Evolutionary conservation across 2,329 filamentous ascomycete species (phyloP).

Genomic region (Pseudogymnoascus sp.): DNA sequence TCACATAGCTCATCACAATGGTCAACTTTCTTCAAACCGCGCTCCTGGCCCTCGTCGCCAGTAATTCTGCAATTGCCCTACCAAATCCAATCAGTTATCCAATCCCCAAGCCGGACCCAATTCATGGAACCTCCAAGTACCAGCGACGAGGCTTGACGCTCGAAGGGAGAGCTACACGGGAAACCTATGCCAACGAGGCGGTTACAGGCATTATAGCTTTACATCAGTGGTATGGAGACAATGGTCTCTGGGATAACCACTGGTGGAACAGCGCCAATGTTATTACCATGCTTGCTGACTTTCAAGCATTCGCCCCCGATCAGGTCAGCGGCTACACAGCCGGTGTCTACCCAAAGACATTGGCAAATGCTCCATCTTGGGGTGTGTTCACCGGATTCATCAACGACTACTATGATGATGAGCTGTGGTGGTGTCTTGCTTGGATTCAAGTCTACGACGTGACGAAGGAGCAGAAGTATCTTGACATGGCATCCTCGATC

Average conservation of each 20-base stretch:
- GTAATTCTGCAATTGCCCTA: neutral
- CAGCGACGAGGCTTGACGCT: conserved; percentile 6
- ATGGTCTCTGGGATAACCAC: conserved; percentile 54
- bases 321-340: conserved; percentile 16
- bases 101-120: neutral
- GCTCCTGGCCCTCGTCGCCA: neutral
- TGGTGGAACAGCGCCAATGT: conserved; percentile 71
- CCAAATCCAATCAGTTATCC: neutral
- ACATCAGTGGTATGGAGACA: conserved; percentile 50
- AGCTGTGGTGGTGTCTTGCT: conserved; percentile 56
- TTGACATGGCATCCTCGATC: conserved; percentile 44
- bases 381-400: conserved; percentile 37
- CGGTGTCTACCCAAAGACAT: conserved; percentile 20
- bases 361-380: conserved; percentile 19
- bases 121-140: neutral
- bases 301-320: conserved; percentile 26
- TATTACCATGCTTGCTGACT: conserved; percentile 54
- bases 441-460: conserved; percentile 51
- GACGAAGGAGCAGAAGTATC: conserved; percentile 43
- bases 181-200: conserved; percentile 21
- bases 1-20: neutral
- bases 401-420: conserved; percentile 51
- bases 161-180: conserved; percentile 12
- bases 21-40: neutral
- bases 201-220: conserved; percentile 37